Conservation (phyloP, 2,329 filamentous ascomycete genomes). For the Geoglossum cookeanum region DNA sequence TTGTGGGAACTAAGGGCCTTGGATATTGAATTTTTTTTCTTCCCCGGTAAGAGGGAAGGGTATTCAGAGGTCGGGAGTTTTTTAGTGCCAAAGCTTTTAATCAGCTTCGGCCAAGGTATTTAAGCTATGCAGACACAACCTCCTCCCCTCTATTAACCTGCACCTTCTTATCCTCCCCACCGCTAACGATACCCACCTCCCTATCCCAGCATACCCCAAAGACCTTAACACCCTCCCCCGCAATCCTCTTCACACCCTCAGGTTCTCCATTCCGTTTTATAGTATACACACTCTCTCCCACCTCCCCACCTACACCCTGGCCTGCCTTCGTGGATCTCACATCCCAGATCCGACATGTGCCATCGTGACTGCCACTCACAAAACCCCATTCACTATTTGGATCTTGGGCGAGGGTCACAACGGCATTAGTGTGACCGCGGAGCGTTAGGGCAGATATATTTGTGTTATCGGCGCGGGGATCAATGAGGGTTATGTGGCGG, state of each 20-base stretch:
- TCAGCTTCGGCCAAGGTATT: neutral
- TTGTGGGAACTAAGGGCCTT: too few species aligned
- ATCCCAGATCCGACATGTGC: constrained; percentile 88
- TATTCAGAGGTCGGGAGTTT: too few species aligned
- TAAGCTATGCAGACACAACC: constrained; percentile 15
- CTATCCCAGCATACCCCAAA: constrained; percentile 75
- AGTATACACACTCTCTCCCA: constrained; percentile 55
- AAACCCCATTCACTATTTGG: constrained; percentile 61
- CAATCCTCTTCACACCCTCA: constrained; percentile 38
- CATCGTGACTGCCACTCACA: constrained; percentile 78
- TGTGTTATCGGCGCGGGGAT: constrained; percentile 61
- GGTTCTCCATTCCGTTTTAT: constrained; percentile 56
- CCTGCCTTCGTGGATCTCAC: constrained; percentile 40
- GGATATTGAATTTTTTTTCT: too few species aligned
- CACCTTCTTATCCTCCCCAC: constrained; percentile 81
- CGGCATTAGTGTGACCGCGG: constrained; percentile 64
- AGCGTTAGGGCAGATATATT: constrained; percentile 77
- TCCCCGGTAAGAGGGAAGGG: too few species aligned
- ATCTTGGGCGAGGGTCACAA: constrained; percentile 38
- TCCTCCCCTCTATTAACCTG: constrained; percentile 64
- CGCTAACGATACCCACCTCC: constrained; percentile 74
- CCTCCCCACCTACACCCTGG: constrained; percentile 28
- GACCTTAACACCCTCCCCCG: constrained; percentile 76
- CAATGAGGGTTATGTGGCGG: constrained; percentile 79
- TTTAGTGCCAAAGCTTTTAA: too few species aligned